phyloP scores from a whole-genome alignment of 768 basidiomycete species.

The Psilocybe azurescens region DNA sequence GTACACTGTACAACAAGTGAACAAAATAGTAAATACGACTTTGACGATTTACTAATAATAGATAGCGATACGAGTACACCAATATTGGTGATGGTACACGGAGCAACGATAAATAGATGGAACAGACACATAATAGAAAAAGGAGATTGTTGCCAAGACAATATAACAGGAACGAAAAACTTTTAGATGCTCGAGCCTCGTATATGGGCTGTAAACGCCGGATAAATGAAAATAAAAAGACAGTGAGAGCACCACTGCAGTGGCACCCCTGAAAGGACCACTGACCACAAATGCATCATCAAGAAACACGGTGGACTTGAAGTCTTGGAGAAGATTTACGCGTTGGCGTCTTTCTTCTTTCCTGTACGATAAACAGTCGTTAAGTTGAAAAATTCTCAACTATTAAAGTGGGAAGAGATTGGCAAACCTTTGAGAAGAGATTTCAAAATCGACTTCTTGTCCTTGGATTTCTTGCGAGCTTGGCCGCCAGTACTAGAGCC shows the following conservation, averaged over 20 bases:
- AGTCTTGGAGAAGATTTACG: no score
- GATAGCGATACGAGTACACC: not conserved
- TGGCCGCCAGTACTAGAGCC: not conserved
- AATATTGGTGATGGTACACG: not conserved
- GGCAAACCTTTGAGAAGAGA: constrained; percentile 29
- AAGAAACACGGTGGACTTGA: no score
- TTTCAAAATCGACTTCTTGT: constrained; percentile 21
- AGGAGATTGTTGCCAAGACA: no score
- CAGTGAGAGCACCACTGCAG: no score
- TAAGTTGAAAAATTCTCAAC: not conserved
- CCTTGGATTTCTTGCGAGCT: constrained; percentile 15
- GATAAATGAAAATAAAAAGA: no score
- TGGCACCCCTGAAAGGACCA: no score
- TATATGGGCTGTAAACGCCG: no score
- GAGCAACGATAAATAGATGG: not conserved
- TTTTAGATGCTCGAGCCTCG: no score
- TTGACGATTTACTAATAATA: not conserved
- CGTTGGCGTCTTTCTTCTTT: not conserved
- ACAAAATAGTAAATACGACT: not conserved
- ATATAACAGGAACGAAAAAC: no score
- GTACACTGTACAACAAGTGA: not conserved
- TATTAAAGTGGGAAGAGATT: not conserved
- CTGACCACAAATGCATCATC: no score
- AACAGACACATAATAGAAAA: not conserved
- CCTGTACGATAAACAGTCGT: not conserved